Conservation (phyloP, 2,329 filamentous ascomycete genomes). For the Samsoniella hepiali region DNA sequence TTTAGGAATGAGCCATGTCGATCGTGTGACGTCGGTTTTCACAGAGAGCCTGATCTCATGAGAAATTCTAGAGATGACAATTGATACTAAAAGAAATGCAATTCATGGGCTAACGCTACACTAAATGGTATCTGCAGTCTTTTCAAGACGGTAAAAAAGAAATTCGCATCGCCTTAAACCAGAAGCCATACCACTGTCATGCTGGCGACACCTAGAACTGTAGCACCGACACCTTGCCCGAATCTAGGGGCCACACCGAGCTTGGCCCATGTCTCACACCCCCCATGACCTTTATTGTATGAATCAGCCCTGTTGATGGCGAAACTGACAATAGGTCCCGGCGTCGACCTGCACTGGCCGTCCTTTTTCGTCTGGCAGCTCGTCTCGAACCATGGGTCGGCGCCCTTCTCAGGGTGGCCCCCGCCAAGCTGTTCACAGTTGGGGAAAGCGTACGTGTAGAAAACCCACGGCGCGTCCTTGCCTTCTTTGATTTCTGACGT, state of each 20-base stretch:
- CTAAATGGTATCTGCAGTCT: no score
- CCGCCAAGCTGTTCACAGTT: slow-evolving; percentile 17
- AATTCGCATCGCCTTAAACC: background rate
- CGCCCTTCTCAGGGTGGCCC: background rate
- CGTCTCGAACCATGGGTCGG: slow-evolving; percentile 13
- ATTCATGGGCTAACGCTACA: no score
- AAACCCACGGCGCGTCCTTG: slow-evolving; percentile 19
- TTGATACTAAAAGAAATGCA: no score
- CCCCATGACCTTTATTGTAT: slow-evolving; percentile 1
- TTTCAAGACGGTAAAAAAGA: no score
- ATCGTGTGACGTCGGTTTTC: no score
- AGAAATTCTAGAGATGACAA: no score
- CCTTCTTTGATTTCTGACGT: slow-evolving; percentile 10
- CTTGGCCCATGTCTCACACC: slow-evolving; percentile 9
- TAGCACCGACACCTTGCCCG: background rate
- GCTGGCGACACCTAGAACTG: background rate
- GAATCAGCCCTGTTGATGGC: background rate
- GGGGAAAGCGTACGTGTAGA: slow-evolving; percentile 20
- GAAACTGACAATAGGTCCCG: slow-evolving; percentile 11
- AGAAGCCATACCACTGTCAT: background rate
- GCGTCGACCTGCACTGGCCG: slow-evolving; percentile 16
- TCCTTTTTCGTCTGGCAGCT: slow-evolving; percentile 20
- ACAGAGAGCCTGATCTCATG: no score
- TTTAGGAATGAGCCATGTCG: no score
- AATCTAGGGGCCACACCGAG: background rate